phyloP scores from a whole-genome alignment of 768 basidiomycete species.

The Phylloporus rhodoxanthus region DNA sequence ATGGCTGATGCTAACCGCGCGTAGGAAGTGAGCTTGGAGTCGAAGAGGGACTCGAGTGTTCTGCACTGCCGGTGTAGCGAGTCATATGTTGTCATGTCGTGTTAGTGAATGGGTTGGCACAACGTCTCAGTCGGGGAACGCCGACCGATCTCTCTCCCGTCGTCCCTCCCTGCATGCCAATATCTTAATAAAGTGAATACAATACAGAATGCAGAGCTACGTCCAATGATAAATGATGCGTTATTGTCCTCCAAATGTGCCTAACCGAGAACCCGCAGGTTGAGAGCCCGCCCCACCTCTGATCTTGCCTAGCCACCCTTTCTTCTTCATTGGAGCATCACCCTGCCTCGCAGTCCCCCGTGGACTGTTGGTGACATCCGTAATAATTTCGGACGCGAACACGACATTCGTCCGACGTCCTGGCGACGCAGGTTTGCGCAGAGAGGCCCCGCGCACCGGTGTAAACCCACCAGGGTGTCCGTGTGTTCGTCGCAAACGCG shows the following conservation, averaged over 20 bases:
- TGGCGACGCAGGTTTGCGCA: constrained; percentile 43
- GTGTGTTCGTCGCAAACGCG: constrained; percentile 56
- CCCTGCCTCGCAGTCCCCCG: constrained; percentile 25
- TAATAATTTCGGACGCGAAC: constrained; percentile 32
- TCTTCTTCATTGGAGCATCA: constrained; percentile 37
- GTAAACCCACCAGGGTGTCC: constrained; percentile 66
- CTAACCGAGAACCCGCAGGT: constrained; percentile 13
- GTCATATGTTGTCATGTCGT: constrained; percentile 73
- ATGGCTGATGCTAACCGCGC: constrained; percentile 74
- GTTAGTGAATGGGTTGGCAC: not conserved
- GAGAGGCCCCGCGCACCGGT: constrained; percentile 50
- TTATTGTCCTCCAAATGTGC: constrained; percentile 24
- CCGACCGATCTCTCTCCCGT: too few species aligned
- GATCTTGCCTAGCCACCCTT: constrained; percentile 71
- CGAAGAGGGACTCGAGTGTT: constrained; percentile 89
- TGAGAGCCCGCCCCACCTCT: constrained; percentile 36
- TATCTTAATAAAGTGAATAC: constrained; percentile 1
- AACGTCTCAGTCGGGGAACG: constrained; percentile 10
- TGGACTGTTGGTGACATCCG: constrained; percentile 68
- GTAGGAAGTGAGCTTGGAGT: constrained; percentile 86
- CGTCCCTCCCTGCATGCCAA: constrained; percentile 2
- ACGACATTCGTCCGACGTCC: constrained; percentile 40
- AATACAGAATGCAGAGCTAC: constrained; percentile 15
- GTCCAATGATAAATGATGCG: constrained; percentile 9
- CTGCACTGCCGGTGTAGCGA: constrained; percentile 86